phyloP scores from a whole-genome alignment of 1,284 basidiomycete species.

The Microstroma glucosiphilum region DNA sequence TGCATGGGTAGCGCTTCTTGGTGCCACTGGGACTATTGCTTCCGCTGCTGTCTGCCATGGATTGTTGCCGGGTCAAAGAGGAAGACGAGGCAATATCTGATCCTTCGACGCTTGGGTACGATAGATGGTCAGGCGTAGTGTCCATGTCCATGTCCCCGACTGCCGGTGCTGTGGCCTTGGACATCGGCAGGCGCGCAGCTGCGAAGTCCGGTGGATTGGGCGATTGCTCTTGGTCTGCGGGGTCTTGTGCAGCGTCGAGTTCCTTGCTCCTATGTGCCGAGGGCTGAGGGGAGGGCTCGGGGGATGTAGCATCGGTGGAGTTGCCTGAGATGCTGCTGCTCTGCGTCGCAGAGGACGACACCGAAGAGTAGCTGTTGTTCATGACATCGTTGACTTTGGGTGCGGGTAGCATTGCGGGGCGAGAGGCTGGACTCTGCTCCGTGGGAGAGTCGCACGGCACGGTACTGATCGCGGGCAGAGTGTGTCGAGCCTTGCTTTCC shows the following conservation, averaged over 20 bases:
- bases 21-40: constrained; percentile 19
- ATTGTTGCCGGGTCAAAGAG: not conserved
- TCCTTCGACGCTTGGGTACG: not conserved
- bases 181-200: constrained; percentile 6
- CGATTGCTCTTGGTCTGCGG: not conserved
- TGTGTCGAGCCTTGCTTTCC: not conserved
- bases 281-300: not conserved
- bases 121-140: not conserved
- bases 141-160: not conserved
- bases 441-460: not conserved
- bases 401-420: too few relatives aligned
- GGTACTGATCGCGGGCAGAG: not conserved
- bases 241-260: not conserved
- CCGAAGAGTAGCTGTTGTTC: not conserved
- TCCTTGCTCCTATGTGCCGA: not conserved
- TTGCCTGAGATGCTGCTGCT: not conserved
- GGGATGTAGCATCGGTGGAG: constrained; percentile 1
- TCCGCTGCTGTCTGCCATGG: not conserved
- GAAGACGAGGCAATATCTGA: not conserved
- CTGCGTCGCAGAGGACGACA: not conserved
- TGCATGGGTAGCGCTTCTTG: constrained; percentile 59
- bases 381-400: too few relatives aligned
- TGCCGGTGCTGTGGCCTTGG: not conserved
- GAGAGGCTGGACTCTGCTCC: too few relatives aligned
- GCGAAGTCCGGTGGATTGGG: constrained; percentile 5